Evolutionary conservation across 169 alveolate genomes (phyloP).

Genomic region (Plasmodium adleri): DNA sequence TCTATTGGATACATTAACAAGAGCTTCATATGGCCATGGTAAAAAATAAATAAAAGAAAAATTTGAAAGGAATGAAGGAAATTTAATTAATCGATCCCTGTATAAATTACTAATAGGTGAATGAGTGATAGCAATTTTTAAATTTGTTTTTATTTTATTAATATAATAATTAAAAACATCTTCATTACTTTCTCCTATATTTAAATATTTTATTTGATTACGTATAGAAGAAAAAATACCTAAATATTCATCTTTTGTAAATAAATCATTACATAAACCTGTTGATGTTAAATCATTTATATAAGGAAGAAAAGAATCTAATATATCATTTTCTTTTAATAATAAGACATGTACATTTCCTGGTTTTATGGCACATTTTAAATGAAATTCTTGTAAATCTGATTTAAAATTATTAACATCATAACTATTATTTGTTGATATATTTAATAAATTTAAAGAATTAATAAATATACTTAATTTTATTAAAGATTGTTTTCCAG

Average conservation of each 20-base stretch:
- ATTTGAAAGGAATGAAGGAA: slow-evolving; percentile 79
- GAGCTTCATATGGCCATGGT: slow-evolving; percentile 98
- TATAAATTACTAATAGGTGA: slow-evolving; percentile 74
- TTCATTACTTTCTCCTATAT: slow-evolving; percentile 90
- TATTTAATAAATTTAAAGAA: slow-evolving; percentile 90
- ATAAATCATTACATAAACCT: slow-evolving; percentile 95
- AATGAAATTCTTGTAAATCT: slow-evolving; percentile 93
- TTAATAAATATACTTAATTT: slow-evolving; percentile 93
- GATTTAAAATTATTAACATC: slow-evolving; percentile 91
- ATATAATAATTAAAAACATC: slow-evolving; percentile 87
- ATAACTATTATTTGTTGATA: slow-evolving; percentile 92
- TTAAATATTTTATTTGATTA: slow-evolving; percentile 82
- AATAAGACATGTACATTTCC: slow-evolving; percentile 93
- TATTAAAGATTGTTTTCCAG: slow-evolving; percentile 96
- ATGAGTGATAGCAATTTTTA: slow-evolving; percentile 80
- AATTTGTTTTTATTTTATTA: slow-evolving; percentile 79
- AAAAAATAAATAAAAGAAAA: slow-evolving; percentile 96
- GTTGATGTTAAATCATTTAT: slow-evolving; percentile 96
- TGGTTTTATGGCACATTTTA: slow-evolving; percentile 94
- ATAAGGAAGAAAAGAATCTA: slow-evolving; percentile 93
- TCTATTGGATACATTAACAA: slow-evolving; percentile 93
- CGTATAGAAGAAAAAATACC: slow-evolving; percentile 90
- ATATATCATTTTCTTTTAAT: slow-evolving; percentile 95
- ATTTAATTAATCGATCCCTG: slow-evolving; percentile 63
- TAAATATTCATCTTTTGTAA: slow-evolving; percentile 93